phyloP scores from a whole-genome alignment of 257 asterid species.

The Solanum dulcamara region DNA sequence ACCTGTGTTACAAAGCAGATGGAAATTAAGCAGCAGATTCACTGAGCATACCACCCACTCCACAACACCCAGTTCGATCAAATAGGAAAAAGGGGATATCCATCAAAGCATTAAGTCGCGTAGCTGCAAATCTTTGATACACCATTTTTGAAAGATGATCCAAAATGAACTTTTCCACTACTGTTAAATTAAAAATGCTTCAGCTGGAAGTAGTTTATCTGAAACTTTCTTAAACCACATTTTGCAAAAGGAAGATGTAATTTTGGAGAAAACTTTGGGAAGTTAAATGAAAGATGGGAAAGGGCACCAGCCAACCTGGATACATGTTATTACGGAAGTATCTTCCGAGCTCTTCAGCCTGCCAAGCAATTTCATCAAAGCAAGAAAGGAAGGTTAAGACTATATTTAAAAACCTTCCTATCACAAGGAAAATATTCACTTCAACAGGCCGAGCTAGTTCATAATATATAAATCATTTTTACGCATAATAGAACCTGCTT shows the following conservation, averaged over 20 bases:
- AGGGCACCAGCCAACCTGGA: slow-evolving; percentile 54
- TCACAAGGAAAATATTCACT: background rate
- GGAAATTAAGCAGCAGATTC: background rate
- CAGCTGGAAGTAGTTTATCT: background rate
- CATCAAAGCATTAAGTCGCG: background rate
- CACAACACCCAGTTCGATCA: background rate
- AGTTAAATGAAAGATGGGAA: background rate
- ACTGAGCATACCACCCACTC: background rate
- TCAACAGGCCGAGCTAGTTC: background rate
- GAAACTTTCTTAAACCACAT: background rate
- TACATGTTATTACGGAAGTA: slow-evolving; percentile 89
- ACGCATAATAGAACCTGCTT: slow-evolving; percentile 51
- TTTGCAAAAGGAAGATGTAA: background rate
- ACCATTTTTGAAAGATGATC: background rate
- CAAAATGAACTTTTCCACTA: background rate
- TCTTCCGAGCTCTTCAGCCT: slow-evolving; percentile 98
- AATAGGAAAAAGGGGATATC: background rate
- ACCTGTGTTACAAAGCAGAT: slow-evolving; percentile 36
- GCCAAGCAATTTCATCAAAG: slow-evolving; percentile 19
- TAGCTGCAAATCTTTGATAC: background rate
- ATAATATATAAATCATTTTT: background rate
- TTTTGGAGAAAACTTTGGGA: background rate
- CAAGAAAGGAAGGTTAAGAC: background rate
- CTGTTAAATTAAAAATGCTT: background rate
- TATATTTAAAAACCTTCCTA: background rate